Conservation (phyloP, 2,329 filamentous ascomycete genomes). For the Fonsecaea nubica region DNA sequence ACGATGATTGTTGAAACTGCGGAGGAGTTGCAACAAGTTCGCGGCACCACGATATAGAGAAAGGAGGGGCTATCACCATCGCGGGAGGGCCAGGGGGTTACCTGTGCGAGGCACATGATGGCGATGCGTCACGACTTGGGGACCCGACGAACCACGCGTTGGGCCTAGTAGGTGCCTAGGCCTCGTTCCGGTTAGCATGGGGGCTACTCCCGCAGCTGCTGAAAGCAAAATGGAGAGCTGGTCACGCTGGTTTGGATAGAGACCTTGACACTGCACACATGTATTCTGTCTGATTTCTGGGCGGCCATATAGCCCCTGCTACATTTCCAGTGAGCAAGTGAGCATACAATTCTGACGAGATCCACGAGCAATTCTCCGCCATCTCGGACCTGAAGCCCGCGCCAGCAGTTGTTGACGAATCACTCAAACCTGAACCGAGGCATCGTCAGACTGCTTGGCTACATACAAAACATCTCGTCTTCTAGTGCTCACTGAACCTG, state of each 20-base stretch:
- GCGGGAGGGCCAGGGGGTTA: background rate
- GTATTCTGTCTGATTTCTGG: background rate
- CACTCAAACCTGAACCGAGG: background rate
- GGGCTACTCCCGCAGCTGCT: background rate
- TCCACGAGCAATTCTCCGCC: background rate
- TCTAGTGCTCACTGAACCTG: background rate
- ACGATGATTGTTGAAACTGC: conserved; percentile 9
- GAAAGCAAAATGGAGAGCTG: background rate
- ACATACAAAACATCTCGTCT: background rate
- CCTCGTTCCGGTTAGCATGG: background rate
- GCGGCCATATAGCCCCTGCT: background rate
- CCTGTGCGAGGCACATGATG: background rate
- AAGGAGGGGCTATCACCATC: background rate
- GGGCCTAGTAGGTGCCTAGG: background rate
- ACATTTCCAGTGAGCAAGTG: background rate
- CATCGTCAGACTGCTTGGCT: background rate
- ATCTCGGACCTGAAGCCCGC: background rate
- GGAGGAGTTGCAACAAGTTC: background rate
- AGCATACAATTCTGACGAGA: background rate
- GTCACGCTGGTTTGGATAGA: background rate
- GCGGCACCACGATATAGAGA: background rate
- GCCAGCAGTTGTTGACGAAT: background rate
- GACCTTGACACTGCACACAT: background rate
- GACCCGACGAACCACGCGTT: background rate
- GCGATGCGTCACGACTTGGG: background rate